Conservation (phyloP, 2,329 filamentous ascomycete genomes). For the Trichophyton equinum region DNA sequence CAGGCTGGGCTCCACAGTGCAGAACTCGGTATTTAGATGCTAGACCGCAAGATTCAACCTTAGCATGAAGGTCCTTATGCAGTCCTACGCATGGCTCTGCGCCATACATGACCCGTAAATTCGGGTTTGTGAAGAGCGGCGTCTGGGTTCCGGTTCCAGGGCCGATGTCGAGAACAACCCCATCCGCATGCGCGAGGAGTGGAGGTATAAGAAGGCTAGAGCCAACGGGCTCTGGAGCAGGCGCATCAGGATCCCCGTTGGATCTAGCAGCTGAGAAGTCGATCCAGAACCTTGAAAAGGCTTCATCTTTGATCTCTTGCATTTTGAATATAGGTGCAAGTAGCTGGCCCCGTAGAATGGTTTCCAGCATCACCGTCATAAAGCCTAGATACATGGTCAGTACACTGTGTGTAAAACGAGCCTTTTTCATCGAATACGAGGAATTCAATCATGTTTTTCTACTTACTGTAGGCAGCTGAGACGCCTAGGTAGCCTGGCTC, state of each 20-base stretch:
- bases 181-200: conserved; percentile 29
- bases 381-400: conserved; percentile 19
- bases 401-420: no score
- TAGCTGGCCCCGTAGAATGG: conserved; percentile 22
- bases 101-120: conserved; percentile 40
- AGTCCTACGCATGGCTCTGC: conserved; percentile 41
- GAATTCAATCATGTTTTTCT: not conserved
- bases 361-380: conserved; percentile 21
- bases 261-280: conserved; percentile 18
- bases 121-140: conserved; percentile 31
- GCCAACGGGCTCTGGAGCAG: conserved; percentile 14
- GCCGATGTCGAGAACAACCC: conserved; percentile 38
- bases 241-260: conserved; percentile 4
- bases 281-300: conserved; percentile 32
- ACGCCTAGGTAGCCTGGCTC: not conserved
- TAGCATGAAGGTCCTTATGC: conserved; percentile 33
- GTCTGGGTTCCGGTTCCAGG: conserved; percentile 43
- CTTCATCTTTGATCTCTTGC: conserved; percentile 26
- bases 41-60: conserved; percentile 32
- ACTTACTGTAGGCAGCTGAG: not conserved
- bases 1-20: conserved; percentile 35
- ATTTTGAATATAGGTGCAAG: conserved; percentile 25
- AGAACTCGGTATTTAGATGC: conserved; percentile 39
- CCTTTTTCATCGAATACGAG: not conserved
- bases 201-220: conserved; percentile 31